Percentiles rank a stretch among this genome's conserved stretches.
Conservation (phyloP, 2,329 filamentous ascomycete genomes). For the Nigrospora oryzae region DNA sequence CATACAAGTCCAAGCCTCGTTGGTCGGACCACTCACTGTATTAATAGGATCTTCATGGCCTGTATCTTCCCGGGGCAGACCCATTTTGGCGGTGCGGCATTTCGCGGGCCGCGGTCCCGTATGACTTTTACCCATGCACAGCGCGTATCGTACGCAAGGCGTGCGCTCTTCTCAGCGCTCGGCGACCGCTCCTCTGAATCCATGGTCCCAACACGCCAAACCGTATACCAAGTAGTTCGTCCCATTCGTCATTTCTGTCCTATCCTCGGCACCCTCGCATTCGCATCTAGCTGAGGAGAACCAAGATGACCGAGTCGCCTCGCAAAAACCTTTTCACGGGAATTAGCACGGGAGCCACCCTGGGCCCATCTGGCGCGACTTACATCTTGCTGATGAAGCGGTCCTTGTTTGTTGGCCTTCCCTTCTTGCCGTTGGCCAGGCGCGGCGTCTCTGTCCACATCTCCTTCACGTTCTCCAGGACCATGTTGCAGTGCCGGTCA, state of each 20-base stretch:
- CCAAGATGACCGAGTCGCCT: constrained; percentile 81
- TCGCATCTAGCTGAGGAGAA: constrained; percentile 62
- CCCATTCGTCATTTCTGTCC: not conserved
- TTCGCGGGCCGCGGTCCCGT: too few relatives aligned
- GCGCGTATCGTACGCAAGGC: too few relatives aligned
- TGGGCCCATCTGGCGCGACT: constrained; percentile 21
- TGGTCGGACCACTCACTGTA: too few relatives aligned
- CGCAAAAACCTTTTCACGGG: constrained; percentile 63
- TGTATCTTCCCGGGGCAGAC: too few relatives aligned
- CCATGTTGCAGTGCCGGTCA: constrained; percentile 98
- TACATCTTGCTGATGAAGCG: constrained; percentile 97
- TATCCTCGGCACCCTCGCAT: not conserved
- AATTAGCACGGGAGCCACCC: constrained; percentile 1
- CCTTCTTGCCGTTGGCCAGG: constrained; percentile 78
- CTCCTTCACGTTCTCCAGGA: constrained; percentile 93
- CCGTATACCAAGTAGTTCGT: not conserved
- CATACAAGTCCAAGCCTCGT: too few relatives aligned
- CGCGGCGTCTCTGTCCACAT: constrained; percentile 98
- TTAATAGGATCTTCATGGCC: too few relatives aligned
- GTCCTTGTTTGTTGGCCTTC: constrained; percentile 91
- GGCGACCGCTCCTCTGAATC: too few relatives aligned
- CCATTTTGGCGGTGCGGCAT: too few relatives aligned
- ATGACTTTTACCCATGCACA: too few relatives aligned
- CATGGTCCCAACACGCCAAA: too few relatives aligned
- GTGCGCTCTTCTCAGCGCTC: too few relatives aligned